Evolutionary conservation across 1,284 basidiomycete genomes (phyloP).

Genomic region (Marasmius tenuissimus): DNA sequence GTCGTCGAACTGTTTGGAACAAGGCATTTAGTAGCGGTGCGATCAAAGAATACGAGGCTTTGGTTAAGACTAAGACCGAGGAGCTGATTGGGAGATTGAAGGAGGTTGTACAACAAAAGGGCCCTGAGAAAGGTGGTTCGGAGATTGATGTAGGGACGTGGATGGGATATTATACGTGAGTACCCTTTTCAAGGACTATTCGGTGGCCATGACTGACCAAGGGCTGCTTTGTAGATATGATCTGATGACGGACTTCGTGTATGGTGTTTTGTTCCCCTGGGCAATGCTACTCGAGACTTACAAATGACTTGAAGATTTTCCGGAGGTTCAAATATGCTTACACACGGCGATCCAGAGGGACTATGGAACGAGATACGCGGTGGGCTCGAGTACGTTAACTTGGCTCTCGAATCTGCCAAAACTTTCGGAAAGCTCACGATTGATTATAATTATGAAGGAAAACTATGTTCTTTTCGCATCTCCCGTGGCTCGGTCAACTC

Average conservation of each 20-base stretch:
- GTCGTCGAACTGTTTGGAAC: slow-evolving; percentile 40
- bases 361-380: slow-evolving; percentile 14
- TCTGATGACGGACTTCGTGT: neutral
- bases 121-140: neutral
- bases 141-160: slow-evolving; percentile 32
- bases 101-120: neutral
- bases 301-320: slow-evolving; percentile 23
- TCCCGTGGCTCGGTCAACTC: slow-evolving; percentile 32
- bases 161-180: slow-evolving; percentile 33
- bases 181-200: slow-evolving; percentile 7
- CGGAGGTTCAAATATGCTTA: slow-evolving; percentile 28
- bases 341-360: slow-evolving; percentile 18
- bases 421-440: neutral
- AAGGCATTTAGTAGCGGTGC: slow-evolving; percentile 37
- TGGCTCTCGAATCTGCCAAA: neutral
- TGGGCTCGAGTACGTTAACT: slow-evolving; percentile 7
- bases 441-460: slow-evolving; percentile 10
- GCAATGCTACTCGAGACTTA: slow-evolving; percentile 27
- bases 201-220: slow-evolving; percentile 20
- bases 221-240: neutral
- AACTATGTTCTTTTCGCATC: slow-evolving; percentile 18
- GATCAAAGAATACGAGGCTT: slow-evolving; percentile 37
- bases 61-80: slow-evolving; percentile 29
- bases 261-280: slow-evolving; percentile 25
- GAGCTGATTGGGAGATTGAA: slow-evolving; percentile 34